phyloP scores from a whole-genome alignment of 345 rosid species.

The Eucalyptus cladocalyx region DNA sequence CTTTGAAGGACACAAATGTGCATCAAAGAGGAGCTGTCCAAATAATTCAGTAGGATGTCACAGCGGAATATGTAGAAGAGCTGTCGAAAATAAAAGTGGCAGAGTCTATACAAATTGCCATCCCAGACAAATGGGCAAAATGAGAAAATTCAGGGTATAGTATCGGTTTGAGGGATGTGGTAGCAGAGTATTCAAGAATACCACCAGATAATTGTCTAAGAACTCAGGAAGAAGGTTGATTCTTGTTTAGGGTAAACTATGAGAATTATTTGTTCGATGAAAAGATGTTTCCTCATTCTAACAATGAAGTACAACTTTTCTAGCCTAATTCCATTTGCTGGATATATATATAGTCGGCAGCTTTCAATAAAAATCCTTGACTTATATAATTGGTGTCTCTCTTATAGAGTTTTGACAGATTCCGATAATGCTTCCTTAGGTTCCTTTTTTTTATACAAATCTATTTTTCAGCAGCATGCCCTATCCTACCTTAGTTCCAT shows the following conservation, averaged over 20 bases:
- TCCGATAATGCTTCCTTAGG: neutral
- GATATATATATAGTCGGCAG: slow-evolving; percentile 1
- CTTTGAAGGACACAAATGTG: slow-evolving; percentile 12
- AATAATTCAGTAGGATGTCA: slow-evolving; percentile 32
- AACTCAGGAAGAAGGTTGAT: slow-evolving; percentile 19
- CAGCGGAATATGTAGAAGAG: slow-evolving; percentile 53
- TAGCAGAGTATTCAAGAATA: neutral
- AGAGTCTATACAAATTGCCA: slow-evolving; percentile 22
- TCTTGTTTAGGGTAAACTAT: neutral
- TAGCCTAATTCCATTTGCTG: no score
- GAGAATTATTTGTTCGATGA: neutral
- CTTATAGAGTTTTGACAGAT: neutral
- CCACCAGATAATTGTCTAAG: neutral
- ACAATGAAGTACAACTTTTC: neutral
- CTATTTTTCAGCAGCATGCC: neutral
- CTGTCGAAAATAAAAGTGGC: slow-evolving; percentile 61
- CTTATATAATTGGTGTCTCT: neutral
- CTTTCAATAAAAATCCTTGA: neutral
- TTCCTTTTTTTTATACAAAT: neutral
- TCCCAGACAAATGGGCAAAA: slow-evolving; percentile 11
- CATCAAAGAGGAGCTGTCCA: slow-evolving; percentile 14
- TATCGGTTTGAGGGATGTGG: neutral
- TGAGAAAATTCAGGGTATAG: slow-evolving; percentile 2
- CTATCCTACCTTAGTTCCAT: neutral
- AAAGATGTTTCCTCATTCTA: neutral